Conservation (phyloP, 2,329 filamentous ascomycete species). For the Neonectria magnoliae region DNA sequence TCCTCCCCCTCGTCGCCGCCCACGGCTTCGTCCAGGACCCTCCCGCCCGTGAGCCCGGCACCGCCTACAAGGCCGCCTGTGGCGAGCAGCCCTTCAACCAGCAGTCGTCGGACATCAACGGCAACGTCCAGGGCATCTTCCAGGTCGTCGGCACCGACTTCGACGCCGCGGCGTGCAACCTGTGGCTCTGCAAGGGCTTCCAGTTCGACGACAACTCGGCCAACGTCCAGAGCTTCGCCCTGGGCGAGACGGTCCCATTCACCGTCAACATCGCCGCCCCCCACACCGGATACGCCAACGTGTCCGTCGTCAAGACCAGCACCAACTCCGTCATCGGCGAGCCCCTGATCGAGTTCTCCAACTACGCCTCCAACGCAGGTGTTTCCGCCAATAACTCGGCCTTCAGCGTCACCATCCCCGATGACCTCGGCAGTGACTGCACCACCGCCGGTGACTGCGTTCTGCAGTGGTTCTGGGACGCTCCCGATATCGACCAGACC, state of each 20-base stretch:
- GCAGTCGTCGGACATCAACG: slow-evolving; percentile 47
- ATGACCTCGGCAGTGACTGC: slow-evolving; percentile 56
- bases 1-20: slow-evolving; percentile 48
- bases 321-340: slow-evolving; percentile 62
- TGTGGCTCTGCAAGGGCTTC: slow-evolving; percentile 60
- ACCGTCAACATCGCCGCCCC: slow-evolving; percentile 54
- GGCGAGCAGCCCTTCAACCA: slow-evolving; percentile 53
- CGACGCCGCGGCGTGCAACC: slow-evolving; percentile 46
- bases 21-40: slow-evolving; percentile 58
- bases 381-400: slow-evolving; percentile 55
- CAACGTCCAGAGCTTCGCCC: slow-evolving; percentile 54
- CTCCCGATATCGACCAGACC: slow-evolving; percentile 64
- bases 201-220: slow-evolving; percentile 56
- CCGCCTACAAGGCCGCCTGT: slow-evolving; percentile 56
- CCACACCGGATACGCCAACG: slow-evolving; percentile 61
- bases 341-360: slow-evolving; percentile 63
- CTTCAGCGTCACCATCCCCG: slow-evolving; percentile 66
- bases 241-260: slow-evolving; percentile 57
- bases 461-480: slow-evolving; percentile 72
- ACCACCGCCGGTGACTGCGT: slow-evolving; percentile 59
- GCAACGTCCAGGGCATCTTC: slow-evolving; percentile 51
- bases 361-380: slow-evolving; percentile 60
- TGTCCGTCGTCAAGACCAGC: slow-evolving; percentile 65
- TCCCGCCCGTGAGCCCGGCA: slow-evolving; percentile 52
- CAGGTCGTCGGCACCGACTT: slow-evolving; percentile 44